Evolutionary conservation across 179 eudicot genomes (phyloP).

Genomic region (Beta corolliflora): DNA sequence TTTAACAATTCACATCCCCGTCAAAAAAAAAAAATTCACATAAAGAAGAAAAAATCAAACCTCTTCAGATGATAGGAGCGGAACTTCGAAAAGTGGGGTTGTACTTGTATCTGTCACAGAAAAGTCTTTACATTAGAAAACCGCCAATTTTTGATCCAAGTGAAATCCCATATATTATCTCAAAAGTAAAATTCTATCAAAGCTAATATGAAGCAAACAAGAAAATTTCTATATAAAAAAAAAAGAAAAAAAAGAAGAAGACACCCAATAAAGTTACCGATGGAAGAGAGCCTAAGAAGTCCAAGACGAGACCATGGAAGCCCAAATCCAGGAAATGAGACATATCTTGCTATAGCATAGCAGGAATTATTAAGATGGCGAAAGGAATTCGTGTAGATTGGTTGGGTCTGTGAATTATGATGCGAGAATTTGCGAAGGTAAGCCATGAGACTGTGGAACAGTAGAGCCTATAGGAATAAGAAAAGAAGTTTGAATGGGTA

Average conservation of each 20-base stretch:
- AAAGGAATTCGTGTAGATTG: constrained; percentile 15
- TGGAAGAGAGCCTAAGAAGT: constrained; percentile 27
- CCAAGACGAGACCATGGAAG: constrained; percentile 9
- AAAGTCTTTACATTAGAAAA: neutral
- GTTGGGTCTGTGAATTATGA: constrained; percentile 31
- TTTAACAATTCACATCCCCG: too few relatives aligned
- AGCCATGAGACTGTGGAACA: constrained; percentile 36
- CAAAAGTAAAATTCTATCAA: neutral
- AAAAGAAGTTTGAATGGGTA: too few relatives aligned
- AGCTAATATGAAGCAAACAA: neutral
- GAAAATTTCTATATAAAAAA: neutral
- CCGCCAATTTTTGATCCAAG: neutral
- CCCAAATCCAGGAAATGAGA: constrained; percentile 30
- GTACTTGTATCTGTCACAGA: constrained; percentile 40
- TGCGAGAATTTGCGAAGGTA: constrained; percentile 26
- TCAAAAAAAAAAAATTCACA: neutral
- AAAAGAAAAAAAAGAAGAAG: neutral
- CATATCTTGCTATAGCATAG: constrained; percentile 19
- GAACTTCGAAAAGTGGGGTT: constrained; percentile 44
- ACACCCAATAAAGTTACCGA: constrained; percentile 30
- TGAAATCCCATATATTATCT: too few relatives aligned
- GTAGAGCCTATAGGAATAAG: too few relatives aligned
- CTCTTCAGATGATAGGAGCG: constrained; percentile 69
- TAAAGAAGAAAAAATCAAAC: constrained; percentile 30
- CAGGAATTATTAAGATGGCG: constrained; percentile 1